Evolutionary conservation across 306 rosid genomes (phyloP).

Genomic region (Pyrus betulifolia): DNA sequence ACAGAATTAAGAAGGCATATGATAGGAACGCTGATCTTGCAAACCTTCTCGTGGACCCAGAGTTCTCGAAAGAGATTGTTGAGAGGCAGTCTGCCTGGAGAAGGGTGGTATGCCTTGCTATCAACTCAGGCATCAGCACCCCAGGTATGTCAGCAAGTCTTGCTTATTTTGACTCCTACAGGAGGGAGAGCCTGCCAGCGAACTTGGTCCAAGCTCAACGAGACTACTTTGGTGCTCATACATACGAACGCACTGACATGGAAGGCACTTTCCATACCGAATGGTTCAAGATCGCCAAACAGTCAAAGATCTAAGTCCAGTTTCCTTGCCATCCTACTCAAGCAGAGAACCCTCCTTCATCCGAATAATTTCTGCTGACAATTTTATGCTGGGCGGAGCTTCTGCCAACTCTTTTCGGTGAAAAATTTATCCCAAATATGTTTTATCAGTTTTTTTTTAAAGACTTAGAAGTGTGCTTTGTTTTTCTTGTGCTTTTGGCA

Average conservation of each 20-base stretch:
- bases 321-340: background rate
- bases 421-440: background rate
- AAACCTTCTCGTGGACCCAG: conserved; percentile 89
- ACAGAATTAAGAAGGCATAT: conserved; percentile 81
- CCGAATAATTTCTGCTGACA: conserved; percentile 47
- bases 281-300: conserved; percentile 87
- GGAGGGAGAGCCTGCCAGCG: conserved; percentile 78
- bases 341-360: conserved; percentile 21
- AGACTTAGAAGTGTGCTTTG: conserved; percentile 12
- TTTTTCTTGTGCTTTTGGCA: conserved; percentile 15
- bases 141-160: conserved; percentile 97
- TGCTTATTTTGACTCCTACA: conserved; percentile 74
- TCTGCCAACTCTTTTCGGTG: conserved; percentile 26
- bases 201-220: conserved; percentile 94
- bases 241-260: conserved; percentile 62
- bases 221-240: conserved; percentile 93
- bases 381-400: conserved; percentile 37
- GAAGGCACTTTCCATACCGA: conserved; percentile 90
- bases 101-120: conserved; percentile 78
- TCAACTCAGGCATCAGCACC: conserved; percentile 77
- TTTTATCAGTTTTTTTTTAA: conserved; percentile 9
- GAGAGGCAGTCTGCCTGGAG: conserved; percentile 89
- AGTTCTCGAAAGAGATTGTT: conserved; percentile 79
- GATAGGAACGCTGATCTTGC: conserved; percentile 73
- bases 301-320: conserved; percentile 39